Conservation (phyloP, 1,284 basidiomycete genomes). For the Fomitiporia mediterranea region DNA sequence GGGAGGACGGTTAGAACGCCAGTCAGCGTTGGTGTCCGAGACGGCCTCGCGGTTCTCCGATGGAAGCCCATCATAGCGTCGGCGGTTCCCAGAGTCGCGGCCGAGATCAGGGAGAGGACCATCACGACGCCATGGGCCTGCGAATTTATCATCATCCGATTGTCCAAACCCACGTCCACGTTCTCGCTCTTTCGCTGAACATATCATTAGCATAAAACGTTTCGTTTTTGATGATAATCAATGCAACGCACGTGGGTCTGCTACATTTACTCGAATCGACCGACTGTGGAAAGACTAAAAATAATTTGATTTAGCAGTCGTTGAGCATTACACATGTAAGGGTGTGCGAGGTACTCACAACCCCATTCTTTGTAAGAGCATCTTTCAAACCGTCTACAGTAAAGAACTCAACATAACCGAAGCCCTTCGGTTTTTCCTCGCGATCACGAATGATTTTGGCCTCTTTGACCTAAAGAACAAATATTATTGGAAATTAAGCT, state of each 20-base stretch:
- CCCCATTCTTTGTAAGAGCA: slow-evolving; percentile 64
- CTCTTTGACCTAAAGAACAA: slow-evolving; percentile 57
- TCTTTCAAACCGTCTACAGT: slow-evolving; percentile 81
- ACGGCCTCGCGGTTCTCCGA: slow-evolving; percentile 41
- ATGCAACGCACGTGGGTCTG: slow-evolving; percentile 79
- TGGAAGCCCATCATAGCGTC: slow-evolving; percentile 54
- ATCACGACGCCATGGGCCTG: slow-evolving; percentile 81
- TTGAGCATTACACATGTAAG: background rate
- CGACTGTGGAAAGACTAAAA: slow-evolving; percentile 70
- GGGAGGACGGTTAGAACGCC: slow-evolving; percentile 60
- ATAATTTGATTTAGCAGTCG: slow-evolving; percentile 16
- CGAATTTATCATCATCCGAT: slow-evolving; percentile 71
- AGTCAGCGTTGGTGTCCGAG: slow-evolving; percentile 60
- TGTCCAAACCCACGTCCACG: slow-evolving; percentile 35
- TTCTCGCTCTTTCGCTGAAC: slow-evolving; percentile 67
- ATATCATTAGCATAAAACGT: slow-evolving; percentile 7
- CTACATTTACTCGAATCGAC: slow-evolving; percentile 86
- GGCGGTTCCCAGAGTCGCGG: slow-evolving; percentile 39
- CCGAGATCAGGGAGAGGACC: slow-evolving; percentile 71
- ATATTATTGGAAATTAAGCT: background rate
- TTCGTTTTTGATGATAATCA: slow-evolving; percentile 11
- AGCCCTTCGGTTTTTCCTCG: slow-evolving; percentile 93
- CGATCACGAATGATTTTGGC: slow-evolving; percentile 91
- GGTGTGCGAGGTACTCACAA: slow-evolving; percentile 40
- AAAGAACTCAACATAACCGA: slow-evolving; percentile 95